phyloP scores from a whole-genome alignment of 345 rosid species.

The Pseudoturritis turrita region DNA sequence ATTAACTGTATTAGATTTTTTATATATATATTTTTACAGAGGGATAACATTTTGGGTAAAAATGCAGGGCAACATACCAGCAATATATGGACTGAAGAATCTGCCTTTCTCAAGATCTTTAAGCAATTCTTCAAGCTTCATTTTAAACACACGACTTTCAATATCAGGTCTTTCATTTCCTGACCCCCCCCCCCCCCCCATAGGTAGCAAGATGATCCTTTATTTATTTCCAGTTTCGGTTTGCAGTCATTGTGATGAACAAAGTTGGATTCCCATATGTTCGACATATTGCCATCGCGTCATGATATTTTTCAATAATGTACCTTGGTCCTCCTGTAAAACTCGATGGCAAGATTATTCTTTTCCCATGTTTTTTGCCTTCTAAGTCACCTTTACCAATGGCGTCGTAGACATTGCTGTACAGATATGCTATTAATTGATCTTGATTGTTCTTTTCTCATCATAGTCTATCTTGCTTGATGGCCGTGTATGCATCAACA shows the following conservation, averaged over 20 bases:
- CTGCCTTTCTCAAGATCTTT: not conserved
- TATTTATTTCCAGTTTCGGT: not conserved
- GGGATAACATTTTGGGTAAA: too few relatives aligned
- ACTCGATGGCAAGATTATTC: not conserved
- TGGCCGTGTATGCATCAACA: not conserved
- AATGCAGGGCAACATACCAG: not conserved
- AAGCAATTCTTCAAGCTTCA: not conserved
- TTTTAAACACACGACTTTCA: not conserved
- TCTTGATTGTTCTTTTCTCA: not conserved
- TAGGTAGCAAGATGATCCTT: not conserved
- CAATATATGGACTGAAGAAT: not conserved
- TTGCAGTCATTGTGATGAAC: not conserved
- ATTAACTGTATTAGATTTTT: too few relatives aligned
- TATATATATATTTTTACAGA: too few relatives aligned
- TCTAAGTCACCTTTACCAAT: not conserved
- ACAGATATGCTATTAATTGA: not conserved
- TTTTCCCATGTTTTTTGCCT: not conserved
- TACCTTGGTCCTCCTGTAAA: not conserved
- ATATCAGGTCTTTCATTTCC: not conserved
- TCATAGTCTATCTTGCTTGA: not conserved
- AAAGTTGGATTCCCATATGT: not conserved
- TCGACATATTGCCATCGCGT: not conserved
- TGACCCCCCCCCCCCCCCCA: not conserved
- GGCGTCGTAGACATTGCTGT: not conserved
- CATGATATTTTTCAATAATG: not conserved